Conservation (phyloP, 192 early-diverging fungal species). For the Umbelopsis ramanniana region DNA sequence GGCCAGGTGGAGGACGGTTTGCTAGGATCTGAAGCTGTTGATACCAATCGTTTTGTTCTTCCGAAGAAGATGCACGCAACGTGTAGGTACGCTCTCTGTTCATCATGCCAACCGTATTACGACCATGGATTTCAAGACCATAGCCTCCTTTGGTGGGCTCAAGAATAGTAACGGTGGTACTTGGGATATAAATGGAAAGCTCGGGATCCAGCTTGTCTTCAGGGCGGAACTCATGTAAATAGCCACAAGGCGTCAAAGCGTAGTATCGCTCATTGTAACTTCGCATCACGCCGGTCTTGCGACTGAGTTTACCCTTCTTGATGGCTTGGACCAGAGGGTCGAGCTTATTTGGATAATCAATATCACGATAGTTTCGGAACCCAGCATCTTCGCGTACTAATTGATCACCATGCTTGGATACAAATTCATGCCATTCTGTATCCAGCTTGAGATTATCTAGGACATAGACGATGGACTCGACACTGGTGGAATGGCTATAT, state of each 20-base stretch:
- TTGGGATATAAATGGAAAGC: constrained; percentile 49
- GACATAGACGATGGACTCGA: not conserved
- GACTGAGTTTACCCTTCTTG: constrained; percentile 42
- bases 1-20: not conserved
- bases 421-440: constrained; percentile 47
- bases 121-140: constrained; percentile 6
- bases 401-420: constrained; percentile 37
- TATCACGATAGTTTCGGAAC: constrained; percentile 35
- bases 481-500: constrained; percentile 24
- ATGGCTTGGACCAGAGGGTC: constrained; percentile 41
- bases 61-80: not conserved
- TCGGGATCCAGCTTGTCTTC: constrained; percentile 39
- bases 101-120: constrained; percentile 5
- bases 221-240: constrained; percentile 46
- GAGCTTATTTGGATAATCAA: constrained; percentile 48
- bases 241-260: constrained; percentile 49
- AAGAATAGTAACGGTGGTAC: constrained; percentile 28
- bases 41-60: constrained; percentile 2
- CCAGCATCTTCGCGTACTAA: constrained; percentile 43
- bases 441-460: constrained; percentile 41
- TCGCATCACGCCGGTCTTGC: constrained; percentile 46
- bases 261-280: constrained; percentile 48
- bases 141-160: not conserved
- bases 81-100: constrained; percentile 13
- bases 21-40: not conserved